Conservation (phyloP, 1,284 basidiomycete species). For the Fomitopsis betulina region DNA sequence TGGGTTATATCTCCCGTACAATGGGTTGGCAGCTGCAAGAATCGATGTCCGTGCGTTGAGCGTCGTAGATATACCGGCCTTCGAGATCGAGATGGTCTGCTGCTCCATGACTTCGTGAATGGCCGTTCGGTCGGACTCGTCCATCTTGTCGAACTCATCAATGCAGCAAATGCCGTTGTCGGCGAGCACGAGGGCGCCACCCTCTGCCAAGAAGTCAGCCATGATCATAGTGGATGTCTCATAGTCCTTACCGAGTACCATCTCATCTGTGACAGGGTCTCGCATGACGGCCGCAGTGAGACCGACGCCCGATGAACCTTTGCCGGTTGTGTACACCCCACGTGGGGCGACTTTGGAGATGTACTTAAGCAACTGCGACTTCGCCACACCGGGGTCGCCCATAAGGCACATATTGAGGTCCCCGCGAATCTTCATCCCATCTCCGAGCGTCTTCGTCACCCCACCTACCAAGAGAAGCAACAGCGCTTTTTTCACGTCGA, state of each 20-base stretch:
- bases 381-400: slow-evolving; percentile 99
- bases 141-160: slow-evolving; percentile 99
- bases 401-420: slow-evolving; percentile 98
- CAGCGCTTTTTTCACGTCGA: slow-evolving; percentile 98
- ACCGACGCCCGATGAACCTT: slow-evolving; percentile 97
- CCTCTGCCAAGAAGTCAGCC: slow-evolving; percentile 57
- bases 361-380: slow-evolving; percentile 97
- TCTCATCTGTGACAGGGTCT: slow-evolving; percentile 99
- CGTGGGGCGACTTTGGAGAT: slow-evolving; percentile 98
- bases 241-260: slow-evolving; percentile 83
- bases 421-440: slow-evolving; percentile 98
- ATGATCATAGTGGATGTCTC: neutral
- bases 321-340: slow-evolving; percentile 97
- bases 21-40: slow-evolving; percentile 95
- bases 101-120: slow-evolving; percentile 99
- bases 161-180: slow-evolving; percentile 99
- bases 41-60: slow-evolving; percentile 98
- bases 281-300: slow-evolving; percentile 98
- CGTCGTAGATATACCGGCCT: slow-evolving; percentile 98
- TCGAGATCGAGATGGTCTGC: slow-evolving; percentile 98
- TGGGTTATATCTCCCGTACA: slow-evolving; percentile 97
- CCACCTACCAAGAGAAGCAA: slow-evolving; percentile 92
- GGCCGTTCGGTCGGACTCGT: slow-evolving; percentile 94
- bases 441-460: slow-evolving; percentile 90
- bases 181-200: slow-evolving; percentile 95